phyloP scores from a whole-genome alignment of 2,329 filamentous ascomycete genomes.

The Byssochlamys sp. region DNA sequence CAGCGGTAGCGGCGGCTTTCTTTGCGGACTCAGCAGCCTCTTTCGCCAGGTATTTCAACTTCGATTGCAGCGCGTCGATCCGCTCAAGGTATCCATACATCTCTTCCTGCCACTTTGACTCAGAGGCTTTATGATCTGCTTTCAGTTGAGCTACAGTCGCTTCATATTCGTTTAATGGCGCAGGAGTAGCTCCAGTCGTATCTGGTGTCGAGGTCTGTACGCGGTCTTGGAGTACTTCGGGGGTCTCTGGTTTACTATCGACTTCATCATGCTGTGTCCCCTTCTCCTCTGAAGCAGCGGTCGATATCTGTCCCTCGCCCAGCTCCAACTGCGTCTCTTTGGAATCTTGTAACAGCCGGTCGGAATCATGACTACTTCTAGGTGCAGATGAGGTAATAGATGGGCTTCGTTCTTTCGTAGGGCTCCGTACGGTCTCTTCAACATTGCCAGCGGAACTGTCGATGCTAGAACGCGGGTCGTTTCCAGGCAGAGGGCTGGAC shows the following conservation, averaged over 20 bases:
- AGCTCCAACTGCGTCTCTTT: constrained; percentile 12
- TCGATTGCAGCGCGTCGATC: constrained; percentile 84
- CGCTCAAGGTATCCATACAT: constrained; percentile 73
- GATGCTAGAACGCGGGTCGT: constrained; percentile 31
- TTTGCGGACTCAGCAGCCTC: constrained; percentile 69
- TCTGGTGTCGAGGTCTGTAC: constrained; percentile 10
- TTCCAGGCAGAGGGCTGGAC: constrained; percentile 41
- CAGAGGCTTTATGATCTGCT: constrained; percentile 41
- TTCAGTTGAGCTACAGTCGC: constrained; percentile 40
- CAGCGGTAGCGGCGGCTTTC: constrained; percentile 53
- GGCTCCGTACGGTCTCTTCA: constrained; percentile 12
- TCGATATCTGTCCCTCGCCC: constrained; percentile 2
- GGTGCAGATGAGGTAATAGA: constrained; percentile 7
- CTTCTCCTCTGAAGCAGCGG: neutral
- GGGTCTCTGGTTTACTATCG: constrained; percentile 1
- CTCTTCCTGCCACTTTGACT: constrained; percentile 65
- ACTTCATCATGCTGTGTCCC: constrained; percentile 2
- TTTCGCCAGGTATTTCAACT: constrained; percentile 76
- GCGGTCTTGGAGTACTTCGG: constrained; percentile 10
- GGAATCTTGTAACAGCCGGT: constrained; percentile 14
- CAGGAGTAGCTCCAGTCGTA: constrained; percentile 6
- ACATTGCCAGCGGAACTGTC: constrained; percentile 18
- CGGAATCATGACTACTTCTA: constrained; percentile 23
- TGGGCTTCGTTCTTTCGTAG: constrained; percentile 6
- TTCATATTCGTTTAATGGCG: constrained; percentile 28